Percentiles rank a stretch among this genome's conserved stretches.
phyloP scores from a whole-genome alignment of 768 basidiomycete genomes.

The Rhodosporidiobolus sp. region DNA sequence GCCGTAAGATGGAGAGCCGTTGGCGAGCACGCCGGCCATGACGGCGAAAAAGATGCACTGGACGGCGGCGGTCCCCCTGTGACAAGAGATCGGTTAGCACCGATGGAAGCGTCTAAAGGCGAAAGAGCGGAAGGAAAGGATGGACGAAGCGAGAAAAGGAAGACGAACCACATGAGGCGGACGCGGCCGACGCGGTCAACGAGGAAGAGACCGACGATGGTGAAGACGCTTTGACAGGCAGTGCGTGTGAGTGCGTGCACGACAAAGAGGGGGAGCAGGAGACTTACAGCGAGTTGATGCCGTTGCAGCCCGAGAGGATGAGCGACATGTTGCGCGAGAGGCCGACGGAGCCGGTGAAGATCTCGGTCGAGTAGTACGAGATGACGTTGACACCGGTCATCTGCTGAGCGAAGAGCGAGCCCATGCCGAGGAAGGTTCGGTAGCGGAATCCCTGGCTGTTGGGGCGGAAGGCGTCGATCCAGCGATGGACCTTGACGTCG shows the following conservation, averaged over 20 bases:
- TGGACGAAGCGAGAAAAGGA: background rate
- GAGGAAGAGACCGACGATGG: slow-evolving; percentile 9
- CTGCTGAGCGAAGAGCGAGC: slow-evolving; percentile 1
- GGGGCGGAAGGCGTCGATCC: slow-evolving; percentile 21
- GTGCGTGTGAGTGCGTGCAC: background rate
- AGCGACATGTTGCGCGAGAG: slow-evolving; percentile 1
- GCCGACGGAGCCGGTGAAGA: slow-evolving; percentile 12
- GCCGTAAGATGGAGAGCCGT: background rate
- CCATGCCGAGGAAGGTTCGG: slow-evolving; percentile 18
- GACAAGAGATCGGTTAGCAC: too few species aligned
- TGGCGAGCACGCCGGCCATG: background rate
- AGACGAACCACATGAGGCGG: slow-evolving; percentile 3
- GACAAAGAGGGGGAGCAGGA: background rate
- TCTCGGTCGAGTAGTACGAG: slow-evolving; percentile 8
- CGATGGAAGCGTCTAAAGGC: background rate
- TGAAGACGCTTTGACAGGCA: slow-evolving; percentile 1
- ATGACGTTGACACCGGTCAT: slow-evolving; percentile 1
- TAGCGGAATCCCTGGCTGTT: slow-evolving; percentile 15
- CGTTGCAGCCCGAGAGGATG: slow-evolving; percentile 5
- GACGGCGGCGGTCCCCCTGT: background rate
- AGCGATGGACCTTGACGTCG: slow-evolving; percentile 3
- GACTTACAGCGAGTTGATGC: slow-evolving; percentile 1
- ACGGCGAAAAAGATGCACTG: slow-evolving; percentile 6
- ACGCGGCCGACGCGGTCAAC: slow-evolving; percentile 19
- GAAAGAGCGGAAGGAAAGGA: background rate